phyloP scores from a whole-genome alignment of 2,329 filamentous ascomycete species.

The Stagonosporopsis rhizophila region DNA sequence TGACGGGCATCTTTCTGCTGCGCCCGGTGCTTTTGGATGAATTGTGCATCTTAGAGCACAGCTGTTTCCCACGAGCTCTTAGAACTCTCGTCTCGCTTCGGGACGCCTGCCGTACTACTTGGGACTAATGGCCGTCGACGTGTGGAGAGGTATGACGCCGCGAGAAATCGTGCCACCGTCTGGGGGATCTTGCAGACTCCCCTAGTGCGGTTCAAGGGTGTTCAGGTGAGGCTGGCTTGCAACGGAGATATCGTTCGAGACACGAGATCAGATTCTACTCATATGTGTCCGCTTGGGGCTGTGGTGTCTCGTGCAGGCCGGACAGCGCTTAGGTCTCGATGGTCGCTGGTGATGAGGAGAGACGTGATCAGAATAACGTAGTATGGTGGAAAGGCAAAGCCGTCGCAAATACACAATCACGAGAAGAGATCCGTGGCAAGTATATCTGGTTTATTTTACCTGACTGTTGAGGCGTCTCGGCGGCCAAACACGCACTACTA shows the following conservation, averaged over 20 bases:
- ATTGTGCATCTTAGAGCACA: slow-evolving; percentile 29
- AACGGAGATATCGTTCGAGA: slow-evolving; percentile 7
- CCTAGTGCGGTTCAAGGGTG: slow-evolving; percentile 32
- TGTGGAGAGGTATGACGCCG: slow-evolving; percentile 39
- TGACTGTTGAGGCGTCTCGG: slow-evolving; percentile 19
- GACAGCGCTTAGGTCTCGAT: neutral
- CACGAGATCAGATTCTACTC: neutral
- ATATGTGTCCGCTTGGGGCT: neutral
- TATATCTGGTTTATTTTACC: slow-evolving; percentile 12
- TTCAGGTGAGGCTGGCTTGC: slow-evolving; percentile 9
- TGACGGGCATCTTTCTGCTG: slow-evolving; percentile 41
- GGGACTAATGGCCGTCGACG: slow-evolving; percentile 20
- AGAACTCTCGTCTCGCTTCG: slow-evolving; percentile 9
- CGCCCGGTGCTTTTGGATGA: slow-evolving; percentile 24
- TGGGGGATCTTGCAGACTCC: slow-evolving; percentile 30
- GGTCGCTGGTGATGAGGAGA: neutral
- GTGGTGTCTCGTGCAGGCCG: slow-evolving; percentile 3
- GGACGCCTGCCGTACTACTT: slow-evolving; percentile 24
- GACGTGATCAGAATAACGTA: neutral
- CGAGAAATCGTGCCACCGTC: slow-evolving; percentile 27
- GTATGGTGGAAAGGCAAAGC: neutral
- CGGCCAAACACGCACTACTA: slow-evolving; percentile 25
- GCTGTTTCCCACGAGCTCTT: slow-evolving; percentile 4
- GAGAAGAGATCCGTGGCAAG: slow-evolving; percentile 1
- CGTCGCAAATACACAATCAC: neutral